Percentiles rank a stretch among this genome's conserved stretches.
These are phyloP conservation scores for Haplographium delicatum DNA, from an alignment of 495 filamentous ascomycete species.

Conservation along the genomic window DNA sequence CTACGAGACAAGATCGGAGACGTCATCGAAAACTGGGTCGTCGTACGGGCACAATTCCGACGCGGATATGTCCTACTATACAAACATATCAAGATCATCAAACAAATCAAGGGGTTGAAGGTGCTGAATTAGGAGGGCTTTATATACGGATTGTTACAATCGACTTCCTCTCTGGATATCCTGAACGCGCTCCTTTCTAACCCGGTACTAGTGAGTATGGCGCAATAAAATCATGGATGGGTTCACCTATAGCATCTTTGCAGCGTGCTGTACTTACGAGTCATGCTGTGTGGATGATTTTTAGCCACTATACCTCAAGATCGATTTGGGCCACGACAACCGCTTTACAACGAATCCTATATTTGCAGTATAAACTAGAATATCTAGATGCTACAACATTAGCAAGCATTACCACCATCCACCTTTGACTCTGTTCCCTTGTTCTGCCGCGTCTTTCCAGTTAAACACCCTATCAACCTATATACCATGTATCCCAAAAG, in stretches of 20 bases:
- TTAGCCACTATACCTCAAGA: no score
- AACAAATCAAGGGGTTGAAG: slow-evolving; percentile 12
- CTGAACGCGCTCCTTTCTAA: slow-evolving; percentile 10
- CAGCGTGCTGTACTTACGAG: slow-evolving; percentile 15
- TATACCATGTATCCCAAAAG: no score
- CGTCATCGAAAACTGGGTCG: slow-evolving; percentile 11
- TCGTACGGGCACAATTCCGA: slow-evolving; percentile 6
- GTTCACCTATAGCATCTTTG: slow-evolving; percentile 11
- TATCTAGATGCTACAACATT: no score
- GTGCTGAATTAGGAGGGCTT: slow-evolving; percentile 6
- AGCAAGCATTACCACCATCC: no score
- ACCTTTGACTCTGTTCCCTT: no score
- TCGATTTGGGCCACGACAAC: no score
- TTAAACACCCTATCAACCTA: no score
- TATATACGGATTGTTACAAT: slow-evolving; percentile 11
- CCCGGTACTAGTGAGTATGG: slow-evolving; percentile 11
- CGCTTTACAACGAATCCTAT: no score
- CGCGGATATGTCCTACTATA: slow-evolving; percentile 12
- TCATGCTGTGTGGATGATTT: no score
- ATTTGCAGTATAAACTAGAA: no score
- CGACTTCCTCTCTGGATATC: slow-evolving; percentile 13
- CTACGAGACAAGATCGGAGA: slow-evolving; percentile 16
- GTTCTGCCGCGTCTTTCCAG: no score
- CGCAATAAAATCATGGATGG: slow-evolving; percentile 7
- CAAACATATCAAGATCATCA: slow-evolving; percentile 17